These are phyloP conservation scores for Pilasporangium apinafurcum DNA, from an alignment of 352 stramenopile genomes.

Conservation along the genomic window DNA sequence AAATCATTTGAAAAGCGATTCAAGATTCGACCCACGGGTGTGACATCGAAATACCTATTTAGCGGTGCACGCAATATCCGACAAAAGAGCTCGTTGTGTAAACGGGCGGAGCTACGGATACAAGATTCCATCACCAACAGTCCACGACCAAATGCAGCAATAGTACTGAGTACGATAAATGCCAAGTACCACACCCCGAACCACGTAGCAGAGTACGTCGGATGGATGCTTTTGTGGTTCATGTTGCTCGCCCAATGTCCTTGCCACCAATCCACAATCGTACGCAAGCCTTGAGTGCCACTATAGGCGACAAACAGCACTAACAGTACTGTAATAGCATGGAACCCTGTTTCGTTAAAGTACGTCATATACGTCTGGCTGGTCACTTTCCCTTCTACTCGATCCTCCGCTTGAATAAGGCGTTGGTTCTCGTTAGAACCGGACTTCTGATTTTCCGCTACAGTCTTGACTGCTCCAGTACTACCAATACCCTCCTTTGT, in stretches of 20 bases:
- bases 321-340: constrained; percentile 11
- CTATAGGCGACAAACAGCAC: no score
- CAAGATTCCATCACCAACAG: constrained; percentile 34
- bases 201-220: constrained; percentile 32
- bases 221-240: constrained; percentile 1
- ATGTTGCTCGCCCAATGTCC: constrained; percentile 19
- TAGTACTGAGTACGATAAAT: constrained; percentile 18
- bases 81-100: constrained; percentile 42
- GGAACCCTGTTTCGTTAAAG: constrained; percentile 22
- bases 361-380: constrained; percentile 23
- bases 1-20: constrained; percentile 63
- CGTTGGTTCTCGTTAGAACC: not conserved
- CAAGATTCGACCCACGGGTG: constrained; percentile 54
- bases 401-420: constrained; percentile 23
- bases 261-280: constrained; percentile 19
- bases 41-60: constrained; percentile 64
- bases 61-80: constrained; percentile 40
- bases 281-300: constrained; percentile 6
- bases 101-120: constrained; percentile 24
- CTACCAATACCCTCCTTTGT: not conserved
- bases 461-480: no score
- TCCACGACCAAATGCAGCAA: constrained; percentile 13
- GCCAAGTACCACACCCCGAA: constrained; percentile 36
- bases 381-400: constrained; percentile 20
- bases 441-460: not conserved